phyloP scores from a whole-genome alignment of 176 grass and related monocot species.

The sorghum (Sorghum bicolor) region DNA sequence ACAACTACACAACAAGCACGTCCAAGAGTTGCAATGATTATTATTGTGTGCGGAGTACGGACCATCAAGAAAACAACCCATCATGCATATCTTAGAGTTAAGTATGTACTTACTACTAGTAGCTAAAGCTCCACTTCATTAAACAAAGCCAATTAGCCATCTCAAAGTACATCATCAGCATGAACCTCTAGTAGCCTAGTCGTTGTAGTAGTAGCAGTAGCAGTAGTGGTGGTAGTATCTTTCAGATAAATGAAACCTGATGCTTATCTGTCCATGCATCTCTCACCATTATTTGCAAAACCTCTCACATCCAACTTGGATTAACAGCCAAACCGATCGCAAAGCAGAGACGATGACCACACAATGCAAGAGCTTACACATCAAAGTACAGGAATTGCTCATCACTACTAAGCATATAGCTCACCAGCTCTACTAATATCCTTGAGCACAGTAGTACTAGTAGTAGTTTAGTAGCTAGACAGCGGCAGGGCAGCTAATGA shows the following conservation, averaged over 20 bases:
- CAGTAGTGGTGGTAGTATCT: slow-evolving; percentile 8
- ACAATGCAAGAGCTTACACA: slow-evolving; percentile 18
- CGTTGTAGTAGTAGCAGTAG: not conserved
- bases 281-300: slow-evolving; percentile 14
- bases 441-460: not conserved
- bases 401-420: not conserved
- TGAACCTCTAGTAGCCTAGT: not conserved
- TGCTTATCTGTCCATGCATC: not conserved
- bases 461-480: not conserved
- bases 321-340: slow-evolving; percentile 6
- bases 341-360: not conserved
- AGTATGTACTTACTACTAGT: not conserved
- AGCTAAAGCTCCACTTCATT: slow-evolving; percentile 34
- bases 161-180: slow-evolving; percentile 35
- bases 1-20: not conserved
- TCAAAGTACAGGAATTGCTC: not conserved
- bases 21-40: slow-evolving; percentile 35
- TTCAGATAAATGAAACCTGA: slow-evolving; percentile 11
- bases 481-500: slow-evolving; percentile 14
- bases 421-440: not conserved
- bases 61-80: slow-evolving; percentile 28
- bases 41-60: slow-evolving; percentile 8
- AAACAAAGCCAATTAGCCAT: slow-evolving; percentile 29
- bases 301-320: slow-evolving; percentile 37
- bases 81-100: not conserved